A percentile compares a stretch with the other conserved stretches of the same genome.
Conservation (phyloP, 2,329 filamentous ascomycete species). For the Penicillium sp. region DNA sequence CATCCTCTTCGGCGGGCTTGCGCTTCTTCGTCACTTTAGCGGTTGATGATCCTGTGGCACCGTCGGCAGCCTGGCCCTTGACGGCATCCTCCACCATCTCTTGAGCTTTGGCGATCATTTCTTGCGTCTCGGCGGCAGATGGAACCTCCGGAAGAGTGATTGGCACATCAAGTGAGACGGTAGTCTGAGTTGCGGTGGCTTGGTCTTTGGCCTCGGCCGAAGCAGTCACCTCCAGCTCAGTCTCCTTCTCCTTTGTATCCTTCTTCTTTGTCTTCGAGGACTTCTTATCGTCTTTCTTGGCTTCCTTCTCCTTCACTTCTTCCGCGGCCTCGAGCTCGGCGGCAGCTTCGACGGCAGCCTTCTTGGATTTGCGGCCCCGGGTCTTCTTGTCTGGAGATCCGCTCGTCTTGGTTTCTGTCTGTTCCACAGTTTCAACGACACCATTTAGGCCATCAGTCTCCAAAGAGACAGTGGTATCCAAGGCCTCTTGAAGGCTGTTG, state of each 20-base stretch:
- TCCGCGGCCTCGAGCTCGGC: slow-evolving; percentile 29
- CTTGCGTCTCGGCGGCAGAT: slow-evolving; percentile 74
- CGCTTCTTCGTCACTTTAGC: slow-evolving; percentile 63
- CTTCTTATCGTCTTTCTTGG: slow-evolving; percentile 56
- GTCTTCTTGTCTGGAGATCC: slow-evolving; percentile 27
- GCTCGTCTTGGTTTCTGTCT: slow-evolving; percentile 27
- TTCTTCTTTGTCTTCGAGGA: slow-evolving; percentile 56
- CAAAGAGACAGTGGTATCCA: slow-evolving; percentile 48
- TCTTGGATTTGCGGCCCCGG: slow-evolving; percentile 26
- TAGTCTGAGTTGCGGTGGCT: slow-evolving; percentile 70
- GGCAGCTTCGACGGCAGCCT: slow-evolving; percentile 18
- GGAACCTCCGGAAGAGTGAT: slow-evolving; percentile 68
- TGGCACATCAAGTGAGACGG: slow-evolving; percentile 77
- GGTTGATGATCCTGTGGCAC: slow-evolving; percentile 39
- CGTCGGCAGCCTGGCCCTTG: slow-evolving; percentile 47
- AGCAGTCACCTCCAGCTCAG: slow-evolving; percentile 66
- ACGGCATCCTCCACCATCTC: slow-evolving; percentile 81
- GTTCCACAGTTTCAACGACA: slow-evolving; percentile 25
- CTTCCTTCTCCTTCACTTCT: slow-evolving; percentile 39
- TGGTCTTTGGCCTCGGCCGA: slow-evolving; percentile 61
- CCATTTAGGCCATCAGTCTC: slow-evolving; percentile 27
- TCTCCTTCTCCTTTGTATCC: slow-evolving; percentile 30
- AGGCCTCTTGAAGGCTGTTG: slow-evolving; percentile 52
- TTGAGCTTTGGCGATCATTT: slow-evolving; percentile 84
- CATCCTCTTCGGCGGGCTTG: slow-evolving; percentile 68